Percentiles rank a stretch among this genome's conserved stretches.
Conservation (phyloP, 2,329 filamentous ascomycete species). For the Seiridium cupressi region DNA sequence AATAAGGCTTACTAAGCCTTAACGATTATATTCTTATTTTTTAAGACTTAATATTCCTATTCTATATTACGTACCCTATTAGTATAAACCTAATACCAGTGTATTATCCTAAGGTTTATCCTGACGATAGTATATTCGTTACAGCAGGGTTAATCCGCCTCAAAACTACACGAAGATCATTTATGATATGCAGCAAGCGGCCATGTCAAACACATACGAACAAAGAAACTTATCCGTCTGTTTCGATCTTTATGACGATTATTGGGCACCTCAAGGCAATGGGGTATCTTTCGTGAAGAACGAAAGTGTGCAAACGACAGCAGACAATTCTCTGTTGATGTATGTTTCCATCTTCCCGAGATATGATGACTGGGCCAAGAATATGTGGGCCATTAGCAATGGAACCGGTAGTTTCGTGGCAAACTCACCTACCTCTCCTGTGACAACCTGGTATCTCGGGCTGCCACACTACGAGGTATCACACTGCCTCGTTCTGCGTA, state of each 20-base stretch:
- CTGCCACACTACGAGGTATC: conserved; percentile 18
- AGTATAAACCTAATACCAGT: no score
- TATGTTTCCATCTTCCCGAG: conserved; percentile 15
- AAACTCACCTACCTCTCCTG: conserved; percentile 5
- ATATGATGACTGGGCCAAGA: conserved; percentile 22
- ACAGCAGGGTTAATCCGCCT: conserved; percentile 6
- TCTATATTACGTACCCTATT: no score
- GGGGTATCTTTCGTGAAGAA: conserved; percentile 17
- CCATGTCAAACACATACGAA: conserved; percentile 10
- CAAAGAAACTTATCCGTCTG: conserved; percentile 13
- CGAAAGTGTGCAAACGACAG: background rate
- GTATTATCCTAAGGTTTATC: no score
- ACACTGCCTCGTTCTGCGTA: conserved; percentile 21
- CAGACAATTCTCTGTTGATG: conserved; percentile 15
- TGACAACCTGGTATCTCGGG: conserved; percentile 18
- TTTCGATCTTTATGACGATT: conserved; percentile 17
- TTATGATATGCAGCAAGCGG: conserved; percentile 12
- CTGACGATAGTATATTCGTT: no score
- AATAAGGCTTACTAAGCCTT: no score
- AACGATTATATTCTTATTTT: no score
- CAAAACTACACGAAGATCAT: conserved; percentile 11
- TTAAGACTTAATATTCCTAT: no score
- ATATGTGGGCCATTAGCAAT: conserved; percentile 23
- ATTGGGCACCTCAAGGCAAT: conserved; percentile 16
- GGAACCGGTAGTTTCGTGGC: conserved; percentile 10